These are phyloP conservation scores for Poa annua DNA, from an alignment of 176 grass and related monocot species.

Conservation along the genomic window DNA sequence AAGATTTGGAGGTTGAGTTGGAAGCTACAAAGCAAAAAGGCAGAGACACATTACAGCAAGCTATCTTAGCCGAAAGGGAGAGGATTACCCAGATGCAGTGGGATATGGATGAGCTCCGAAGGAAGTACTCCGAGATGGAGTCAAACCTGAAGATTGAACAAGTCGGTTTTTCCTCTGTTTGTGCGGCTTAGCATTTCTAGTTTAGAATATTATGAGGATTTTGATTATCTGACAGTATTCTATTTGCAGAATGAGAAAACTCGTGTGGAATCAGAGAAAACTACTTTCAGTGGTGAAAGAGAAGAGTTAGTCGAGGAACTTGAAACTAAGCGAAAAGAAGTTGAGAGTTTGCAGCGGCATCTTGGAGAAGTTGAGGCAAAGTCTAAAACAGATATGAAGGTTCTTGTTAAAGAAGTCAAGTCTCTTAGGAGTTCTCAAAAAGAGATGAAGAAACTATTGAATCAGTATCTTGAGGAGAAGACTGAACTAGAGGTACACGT, in stretches of 20 bases:
- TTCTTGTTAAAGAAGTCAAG: slow-evolving; percentile 96
- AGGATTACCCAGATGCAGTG: slow-evolving; percentile 94
- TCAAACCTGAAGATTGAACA: slow-evolving; percentile 70
- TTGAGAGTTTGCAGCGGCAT: slow-evolving; percentile 62
- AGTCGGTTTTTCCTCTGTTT: slow-evolving; percentile 46
- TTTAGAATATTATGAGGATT: slow-evolving; percentile 22
- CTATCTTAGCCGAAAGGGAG: slow-evolving; percentile 87
- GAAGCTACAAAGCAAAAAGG: slow-evolving; percentile 88
- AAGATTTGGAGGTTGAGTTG: slow-evolving; percentile 98
- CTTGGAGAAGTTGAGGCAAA: slow-evolving; percentile 84
- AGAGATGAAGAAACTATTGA: slow-evolving; percentile 77
- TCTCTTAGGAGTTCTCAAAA: slow-evolving; percentile 87
- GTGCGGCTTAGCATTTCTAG: slow-evolving; percentile 27
- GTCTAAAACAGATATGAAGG: slow-evolving; percentile 91
- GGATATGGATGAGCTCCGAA: slow-evolving; percentile 95
- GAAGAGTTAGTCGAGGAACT: slow-evolving; percentile 70
- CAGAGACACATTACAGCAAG: slow-evolving; percentile 85
- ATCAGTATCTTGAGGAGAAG: slow-evolving; percentile 78
- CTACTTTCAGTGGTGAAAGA: slow-evolving; percentile 64
- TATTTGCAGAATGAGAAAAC: slow-evolving; percentile 76
- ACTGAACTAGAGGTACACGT: slow-evolving; percentile 77
- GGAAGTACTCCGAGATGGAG: slow-evolving; percentile 91
- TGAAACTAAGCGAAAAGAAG: slow-evolving; percentile 69
- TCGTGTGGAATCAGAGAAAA: slow-evolving; percentile 69
- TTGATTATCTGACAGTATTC: slow-evolving; percentile 12